Evolutionary conservation across 768 basidiomycete genomes (phyloP).

Genomic region (Suillus americanus): DNA sequence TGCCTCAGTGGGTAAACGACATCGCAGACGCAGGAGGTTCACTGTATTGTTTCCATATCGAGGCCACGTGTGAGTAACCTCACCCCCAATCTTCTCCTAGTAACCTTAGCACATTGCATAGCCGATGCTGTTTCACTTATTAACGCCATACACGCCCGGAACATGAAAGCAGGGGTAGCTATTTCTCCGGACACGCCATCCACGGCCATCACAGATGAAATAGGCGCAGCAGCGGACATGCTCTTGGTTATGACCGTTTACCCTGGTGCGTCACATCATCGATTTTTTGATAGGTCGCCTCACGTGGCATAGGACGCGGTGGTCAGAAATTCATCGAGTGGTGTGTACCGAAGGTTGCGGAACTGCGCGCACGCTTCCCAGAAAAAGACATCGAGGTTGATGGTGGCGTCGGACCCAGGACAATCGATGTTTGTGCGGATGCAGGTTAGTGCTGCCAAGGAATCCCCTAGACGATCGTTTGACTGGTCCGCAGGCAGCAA

Average conservation of each 20-base stretch:
- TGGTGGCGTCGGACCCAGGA: slow-evolving; percentile 93
- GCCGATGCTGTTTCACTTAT: slow-evolving; percentile 80
- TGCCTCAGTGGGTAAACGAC: slow-evolving; percentile 86
- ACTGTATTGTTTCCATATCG: slow-evolving; percentile 95
- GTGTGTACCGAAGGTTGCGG: slow-evolving; percentile 90
- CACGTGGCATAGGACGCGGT: slow-evolving; percentile 61
- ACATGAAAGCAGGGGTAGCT: slow-evolving; percentile 94
- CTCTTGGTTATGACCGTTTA: slow-evolving; percentile 98
- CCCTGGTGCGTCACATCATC: slow-evolving; percentile 56
- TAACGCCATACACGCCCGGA: slow-evolving; percentile 70
- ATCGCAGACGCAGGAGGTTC: slow-evolving; percentile 95
- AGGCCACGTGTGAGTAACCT: slow-evolving; percentile 73
- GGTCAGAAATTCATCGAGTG: slow-evolving; percentile 96
- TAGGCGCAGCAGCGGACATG: slow-evolving; percentile 88
- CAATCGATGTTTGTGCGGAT: slow-evolving; percentile 81
- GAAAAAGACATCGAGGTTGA: slow-evolving; percentile 97
- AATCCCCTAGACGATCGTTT: neutral
- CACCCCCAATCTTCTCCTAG: neutral
- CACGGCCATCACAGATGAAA: slow-evolving; percentile 79
- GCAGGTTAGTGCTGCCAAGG: slow-evolving; percentile 57
- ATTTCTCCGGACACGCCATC: slow-evolving; percentile 96
- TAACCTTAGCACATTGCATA: slow-evolving; percentile 26
- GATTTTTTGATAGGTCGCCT: neutral
- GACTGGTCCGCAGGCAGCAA: slow-evolving; percentile 71
- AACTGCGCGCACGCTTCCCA: slow-evolving; percentile 88